These are phyloP conservation scores for Neofusicoccum cordaticola DNA, from an alignment of 2,329 filamentous ascomycete genomes.

Conservation along the genomic window DNA sequence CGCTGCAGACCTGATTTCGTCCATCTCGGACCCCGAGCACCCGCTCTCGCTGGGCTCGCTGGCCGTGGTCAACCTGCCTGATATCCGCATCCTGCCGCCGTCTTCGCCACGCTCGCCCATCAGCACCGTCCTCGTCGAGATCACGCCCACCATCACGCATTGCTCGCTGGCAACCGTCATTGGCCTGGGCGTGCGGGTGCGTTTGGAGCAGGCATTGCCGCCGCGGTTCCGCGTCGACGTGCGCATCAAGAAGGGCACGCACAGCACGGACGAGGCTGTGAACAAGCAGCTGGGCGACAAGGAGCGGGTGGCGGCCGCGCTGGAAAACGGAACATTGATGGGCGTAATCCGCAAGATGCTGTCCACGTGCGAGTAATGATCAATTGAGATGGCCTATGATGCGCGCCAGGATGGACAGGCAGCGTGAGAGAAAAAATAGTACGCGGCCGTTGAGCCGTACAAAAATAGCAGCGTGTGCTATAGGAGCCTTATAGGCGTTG, in stretches of 20 bases:
- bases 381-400: constrained; percentile 3
- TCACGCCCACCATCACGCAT: constrained; percentile 95
- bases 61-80: constrained; percentile 91
- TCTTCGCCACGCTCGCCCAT: constrained; percentile 62
- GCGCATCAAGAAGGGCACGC: constrained; percentile 92
- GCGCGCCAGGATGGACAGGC: not conserved
- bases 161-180: constrained; percentile 96
- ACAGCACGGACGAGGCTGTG: constrained; percentile 89
- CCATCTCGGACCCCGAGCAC: constrained; percentile 95
- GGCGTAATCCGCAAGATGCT: constrained; percentile 92
- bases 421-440: not conserved
- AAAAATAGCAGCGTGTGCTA: constrained; percentile 12
- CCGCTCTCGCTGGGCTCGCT: constrained; percentile 89
- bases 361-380: constrained; percentile 66
- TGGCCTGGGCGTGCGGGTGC: constrained; percentile 85
- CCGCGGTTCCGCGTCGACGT: constrained; percentile 91
- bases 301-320: constrained; percentile 88
- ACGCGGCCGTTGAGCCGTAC: not conserved
- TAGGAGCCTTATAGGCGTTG: constrained; percentile 1
- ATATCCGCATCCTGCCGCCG: constrained; percentile 75
- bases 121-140: constrained; percentile 76
- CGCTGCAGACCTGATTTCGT: constrained; percentile 77
- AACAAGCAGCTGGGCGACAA: constrained; percentile 97
- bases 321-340: constrained; percentile 90
- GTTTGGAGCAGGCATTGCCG: constrained; percentile 85